Evolutionary conservation across 2,329 filamentous ascomycete species (phyloP).

Genomic region (Pezizomycotina sp.): DNA sequence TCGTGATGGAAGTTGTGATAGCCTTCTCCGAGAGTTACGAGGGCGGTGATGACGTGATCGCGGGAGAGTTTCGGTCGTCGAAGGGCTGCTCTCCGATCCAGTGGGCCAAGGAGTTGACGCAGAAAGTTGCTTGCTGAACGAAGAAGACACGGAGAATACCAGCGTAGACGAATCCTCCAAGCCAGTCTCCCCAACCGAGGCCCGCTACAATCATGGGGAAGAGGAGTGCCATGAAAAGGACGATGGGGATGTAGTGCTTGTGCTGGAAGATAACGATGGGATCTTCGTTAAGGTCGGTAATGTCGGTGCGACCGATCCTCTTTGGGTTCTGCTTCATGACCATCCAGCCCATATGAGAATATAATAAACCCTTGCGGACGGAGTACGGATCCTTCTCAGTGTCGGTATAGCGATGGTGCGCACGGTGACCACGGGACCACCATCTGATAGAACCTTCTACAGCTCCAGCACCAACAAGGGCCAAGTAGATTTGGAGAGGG

Average conservation of each 20-base stretch:
- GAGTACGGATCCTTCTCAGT: conserved; percentile 86
- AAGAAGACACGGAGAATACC: conserved; percentile 78
- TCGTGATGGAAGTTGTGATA: conserved; percentile 97
- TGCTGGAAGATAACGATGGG: conserved; percentile 76
- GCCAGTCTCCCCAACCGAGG: conserved; percentile 64
- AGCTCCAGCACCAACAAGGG: conserved; percentile 63
- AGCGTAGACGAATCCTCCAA: conserved; percentile 67
- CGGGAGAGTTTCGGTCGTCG: conserved; percentile 84
- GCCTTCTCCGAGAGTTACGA: conserved; percentile 72
- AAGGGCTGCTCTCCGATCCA: conserved; percentile 88
- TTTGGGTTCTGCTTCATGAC: conserved; percentile 86
- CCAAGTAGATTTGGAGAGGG: conserved; percentile 67
- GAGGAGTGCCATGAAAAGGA: conserved; percentile 58
- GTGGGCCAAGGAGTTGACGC: conserved; percentile 78
- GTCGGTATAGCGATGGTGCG: conserved; percentile 82
- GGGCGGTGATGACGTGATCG: conserved; percentile 70
- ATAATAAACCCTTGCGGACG: conserved; percentile 71
- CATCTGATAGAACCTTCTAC: conserved; percentile 75
- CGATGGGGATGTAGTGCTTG: conserved; percentile 66
- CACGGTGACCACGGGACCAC: conserved; percentile 76
- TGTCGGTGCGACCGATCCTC: conserved; percentile 72
- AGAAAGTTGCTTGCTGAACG: conserved; percentile 84
- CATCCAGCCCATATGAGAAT: conserved; percentile 82
- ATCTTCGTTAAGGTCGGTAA: conserved; percentile 75
- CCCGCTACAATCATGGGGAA: conserved; percentile 63